A percentile compares a stretch with the other conserved stretches of the same genome.
These are phyloP conservation scores for Didymella segeticola DNA, from an alignment of 2,329 filamentous ascomycete species.

Conservation along the genomic window DNA sequence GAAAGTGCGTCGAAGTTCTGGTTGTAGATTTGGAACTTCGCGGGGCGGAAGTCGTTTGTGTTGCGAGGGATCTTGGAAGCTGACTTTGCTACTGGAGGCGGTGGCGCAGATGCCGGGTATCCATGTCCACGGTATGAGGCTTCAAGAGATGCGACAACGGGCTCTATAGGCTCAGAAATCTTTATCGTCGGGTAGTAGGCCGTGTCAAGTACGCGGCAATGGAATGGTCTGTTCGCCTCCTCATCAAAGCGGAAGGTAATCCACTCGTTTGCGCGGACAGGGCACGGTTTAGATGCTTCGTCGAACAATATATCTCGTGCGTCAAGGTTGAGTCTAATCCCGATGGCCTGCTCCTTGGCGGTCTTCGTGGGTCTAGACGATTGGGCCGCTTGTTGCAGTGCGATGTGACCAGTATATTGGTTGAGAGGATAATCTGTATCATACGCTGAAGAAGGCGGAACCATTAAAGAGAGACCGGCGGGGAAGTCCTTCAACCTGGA, in stretches of 20 bases:
- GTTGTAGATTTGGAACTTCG: constrained; percentile 56
- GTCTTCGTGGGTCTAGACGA: constrained; percentile 3
- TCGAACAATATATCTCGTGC: constrained; percentile 54
- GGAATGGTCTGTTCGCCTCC: constrained; percentile 38
- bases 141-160: constrained; percentile 7
- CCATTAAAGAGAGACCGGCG: constrained; percentile 61
- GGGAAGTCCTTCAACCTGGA: constrained; percentile 62
- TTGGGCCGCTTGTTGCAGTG: background rate
- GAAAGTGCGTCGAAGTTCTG: constrained; percentile 65
- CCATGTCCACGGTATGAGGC: background rate
- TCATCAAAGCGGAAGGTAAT: constrained; percentile 49
- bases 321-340: constrained; percentile 42
- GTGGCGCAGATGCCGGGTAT: background rate
- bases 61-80: background rate
- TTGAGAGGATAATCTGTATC: constrained; percentile 20
- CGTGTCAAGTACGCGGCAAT: constrained; percentile 60
- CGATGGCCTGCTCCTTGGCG: background rate
- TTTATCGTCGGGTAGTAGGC: constrained; percentile 54
- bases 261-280: constrained; percentile 61
- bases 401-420: background rate
- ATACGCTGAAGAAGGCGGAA: constrained; percentile 51
- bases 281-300: constrained; percentile 33
- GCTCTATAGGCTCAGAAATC: constrained; percentile 33
- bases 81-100: background rate
- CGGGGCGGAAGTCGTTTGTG: constrained; percentile 37